Evolutionary conservation across 345 rosid species (phyloP), one percentile per base, ranked within the genome.

Genomic region (Hibiscus tridactylites): DNA sequence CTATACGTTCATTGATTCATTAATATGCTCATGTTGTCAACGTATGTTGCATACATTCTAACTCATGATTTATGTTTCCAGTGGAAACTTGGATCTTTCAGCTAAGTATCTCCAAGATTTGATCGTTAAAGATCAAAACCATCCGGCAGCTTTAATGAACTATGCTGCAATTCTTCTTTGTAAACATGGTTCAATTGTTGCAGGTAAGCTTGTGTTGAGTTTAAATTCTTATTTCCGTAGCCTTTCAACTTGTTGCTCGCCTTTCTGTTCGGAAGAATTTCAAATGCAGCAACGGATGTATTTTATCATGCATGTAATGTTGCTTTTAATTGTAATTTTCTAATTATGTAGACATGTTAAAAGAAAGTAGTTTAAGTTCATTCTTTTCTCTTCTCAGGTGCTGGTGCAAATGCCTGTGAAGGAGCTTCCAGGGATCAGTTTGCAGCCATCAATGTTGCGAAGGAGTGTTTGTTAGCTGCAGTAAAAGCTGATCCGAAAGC

Each of bases 51-150:
- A 50, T 56, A 54, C 53, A 5, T 58, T 57, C 37, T 24, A 71
- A 71, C 73, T 58, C 11, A 2, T 52, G 16, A 72, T 75, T 53
- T 44, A 53, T 76, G 52, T 56, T 80, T 79, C 75, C 88, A 92
- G 99, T 69, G 97, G 98, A 72, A 82, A 88, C 78, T 69, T 90
- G 85, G 96, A 89, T 77, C 88, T 83, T 58, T 82, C 99, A 73
- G 91, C 87, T 67, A 92, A 87, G 78, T 95, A 96, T 76, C 87
- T 95, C 72, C 93, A 92, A 84, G 96, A 90, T 72, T 69, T 95
- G 86, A 78, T 92, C 60, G 83, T 90, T 60, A 89, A 84, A 82
- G 99, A 95, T 80, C 98, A 92, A 80, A 89, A 87, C 61, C 99
- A 95, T 83, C 99, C 99, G 57, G 87, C 97, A 35, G 91, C 97